Evolutionary conservation across 129 eudicot genomes (phyloP), one percentile per base, ranked within the genome.

Genomic region (Erigeron canadensis): DNA sequence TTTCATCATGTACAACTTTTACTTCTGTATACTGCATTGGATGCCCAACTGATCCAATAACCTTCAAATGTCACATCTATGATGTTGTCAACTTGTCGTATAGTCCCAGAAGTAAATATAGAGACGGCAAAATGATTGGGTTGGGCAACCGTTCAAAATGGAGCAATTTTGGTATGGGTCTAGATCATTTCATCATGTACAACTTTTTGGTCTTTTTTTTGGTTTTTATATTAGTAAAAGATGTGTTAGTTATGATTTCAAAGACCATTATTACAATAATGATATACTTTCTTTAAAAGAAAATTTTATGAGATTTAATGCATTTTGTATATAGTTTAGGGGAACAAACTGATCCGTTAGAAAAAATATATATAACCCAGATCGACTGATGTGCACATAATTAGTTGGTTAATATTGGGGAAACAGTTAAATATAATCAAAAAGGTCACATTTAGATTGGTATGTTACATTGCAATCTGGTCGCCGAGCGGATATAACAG

Each of bases 1-100:
- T 87, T 82, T 85, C 95, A 53, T 85, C 79, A 84, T 93, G 84
- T 50, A 93, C 95, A 74, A 93, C 84, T 80, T 85, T 85, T 63
- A 89, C 74, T 75, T 93, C 91, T 58, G 91, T 84, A 42, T 83
- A 81, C 22, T 69, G 78, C 75, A 85, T 71, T 8, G 98, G 88
- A 70, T 55, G 87, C 63, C 98, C 98, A 71, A 84, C 76, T 63
- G 98, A 89, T 75, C 95, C 91, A 72, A 93, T 91, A 80, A 89
- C 98, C 98, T 93, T 83, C 80, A 88, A 81, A 83, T 43, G 69
- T 75, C 73, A 79, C 78, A 78, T 64, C 60, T 45, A 45, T 44
- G 60, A 80, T 59, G 70, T 63, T 64, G 46, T 80, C 72, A 84
- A 54, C 64, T 63, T 39, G 46, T 74, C 70, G 73, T 28, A 28